Conservation (phyloP, 768 basidiomycete species). For the Collybiopsis luxurians region DNA sequence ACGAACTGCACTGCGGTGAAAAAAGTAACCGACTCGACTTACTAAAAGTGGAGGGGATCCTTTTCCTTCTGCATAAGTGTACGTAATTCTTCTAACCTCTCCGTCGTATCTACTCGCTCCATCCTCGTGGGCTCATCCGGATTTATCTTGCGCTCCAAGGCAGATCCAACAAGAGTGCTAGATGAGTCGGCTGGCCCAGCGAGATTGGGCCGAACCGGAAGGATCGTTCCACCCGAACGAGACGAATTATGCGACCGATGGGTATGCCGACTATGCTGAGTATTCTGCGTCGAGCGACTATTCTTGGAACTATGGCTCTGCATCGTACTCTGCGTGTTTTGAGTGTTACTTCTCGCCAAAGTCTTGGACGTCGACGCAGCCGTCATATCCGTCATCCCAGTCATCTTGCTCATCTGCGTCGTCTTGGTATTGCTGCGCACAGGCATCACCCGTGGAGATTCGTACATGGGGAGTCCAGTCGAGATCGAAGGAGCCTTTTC, state of each 20-base stretch:
- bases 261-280: constrained; percentile 12
- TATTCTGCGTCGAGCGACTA: constrained; percentile 11
- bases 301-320: constrained; percentile 15
- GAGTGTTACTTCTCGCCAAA: not conserved
- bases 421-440: constrained; percentile 38
- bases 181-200: constrained; percentile 60
- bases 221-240: constrained; percentile 9
- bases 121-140: constrained; percentile 56
- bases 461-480: constrained; percentile 22
- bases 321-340: constrained; percentile 10
- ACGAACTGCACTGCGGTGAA: not conserved
- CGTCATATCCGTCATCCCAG: constrained; percentile 16
- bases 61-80: constrained; percentile 64
- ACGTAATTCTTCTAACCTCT: constrained; percentile 59
- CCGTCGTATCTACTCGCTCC: constrained; percentile 54
- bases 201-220: constrained; percentile 32
- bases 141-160: constrained; percentile 64
- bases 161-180: constrained; percentile 74
- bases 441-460: constrained; percentile 33
- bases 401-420: constrained; percentile 33
- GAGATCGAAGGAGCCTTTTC: constrained; percentile 8
- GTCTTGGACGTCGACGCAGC: constrained; percentile 23
- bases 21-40: constrained; percentile 26
- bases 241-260: constrained; percentile 8
- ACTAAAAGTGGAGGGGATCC: constrained; percentile 67